Conservation (phyloP, 768 basidiomycete species). For the Kwoniella europaea region DNA sequence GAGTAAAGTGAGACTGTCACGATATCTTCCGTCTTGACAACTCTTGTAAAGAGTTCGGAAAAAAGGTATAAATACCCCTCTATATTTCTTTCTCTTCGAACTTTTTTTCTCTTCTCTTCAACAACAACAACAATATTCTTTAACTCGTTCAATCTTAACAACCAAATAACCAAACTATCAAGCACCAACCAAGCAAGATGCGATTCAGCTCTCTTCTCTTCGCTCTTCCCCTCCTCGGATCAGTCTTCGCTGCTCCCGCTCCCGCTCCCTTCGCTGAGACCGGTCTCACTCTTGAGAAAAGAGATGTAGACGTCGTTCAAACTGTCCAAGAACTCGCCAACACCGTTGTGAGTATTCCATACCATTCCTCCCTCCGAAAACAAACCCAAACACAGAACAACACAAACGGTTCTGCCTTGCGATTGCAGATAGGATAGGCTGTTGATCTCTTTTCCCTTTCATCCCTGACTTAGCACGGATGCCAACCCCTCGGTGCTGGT, state of each 20-base stretch:
- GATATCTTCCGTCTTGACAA: background rate
- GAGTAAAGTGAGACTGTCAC: background rate
- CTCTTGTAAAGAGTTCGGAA: background rate
- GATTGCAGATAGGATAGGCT: background rate
- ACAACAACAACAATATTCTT: conserved; percentile 15
- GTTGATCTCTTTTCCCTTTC: background rate
- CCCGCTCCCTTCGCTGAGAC: conserved; percentile 1
- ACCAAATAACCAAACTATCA: conserved; percentile 5
- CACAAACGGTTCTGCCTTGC: no score
- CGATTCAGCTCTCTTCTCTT: conserved; percentile 26
- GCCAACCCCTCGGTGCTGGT: conserved; percentile 6
- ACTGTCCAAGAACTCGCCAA: conserved; percentile 19
- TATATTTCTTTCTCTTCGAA: background rate
- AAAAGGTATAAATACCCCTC: conserved; percentile 27
- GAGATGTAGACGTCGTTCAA: conserved; percentile 21
- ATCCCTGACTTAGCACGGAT: conserved; percentile 6
- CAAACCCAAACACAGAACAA: no score
- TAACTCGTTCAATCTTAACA: background rate
- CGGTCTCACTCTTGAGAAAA: conserved; percentile 17
- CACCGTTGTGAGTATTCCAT: conserved; percentile 16
- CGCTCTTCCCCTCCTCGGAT: conserved; percentile 27
- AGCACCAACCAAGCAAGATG: conserved; percentile 18
- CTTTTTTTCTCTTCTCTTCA: conserved; percentile 12
- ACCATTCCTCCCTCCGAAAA: no score
- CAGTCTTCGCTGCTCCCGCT: conserved; percentile 27